phyloP scores from a whole-genome alignment of 305 asterid genomes.

The Solanum hybrid region DNA sequence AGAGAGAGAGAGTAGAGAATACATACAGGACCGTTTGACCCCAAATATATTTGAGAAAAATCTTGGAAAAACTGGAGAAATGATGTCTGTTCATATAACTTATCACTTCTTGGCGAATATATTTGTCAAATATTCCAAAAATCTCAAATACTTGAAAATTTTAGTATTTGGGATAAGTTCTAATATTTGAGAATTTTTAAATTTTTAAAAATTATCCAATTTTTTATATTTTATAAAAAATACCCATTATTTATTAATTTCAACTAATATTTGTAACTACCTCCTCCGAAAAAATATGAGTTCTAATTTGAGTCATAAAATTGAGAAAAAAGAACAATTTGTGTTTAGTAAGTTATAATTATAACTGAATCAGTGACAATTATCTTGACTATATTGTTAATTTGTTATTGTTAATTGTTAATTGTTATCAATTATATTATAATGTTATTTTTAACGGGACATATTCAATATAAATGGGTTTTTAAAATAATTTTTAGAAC shows the following conservation, averaged over 20 bases:
- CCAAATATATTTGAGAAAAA: neutral
- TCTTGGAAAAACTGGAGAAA: neutral
- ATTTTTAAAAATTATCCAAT: neutral
- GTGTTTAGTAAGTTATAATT: neutral
- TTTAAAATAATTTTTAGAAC: neutral
- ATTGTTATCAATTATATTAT: too few relatives aligned
- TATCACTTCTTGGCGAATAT: neutral
- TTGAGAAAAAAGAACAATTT: neutral
- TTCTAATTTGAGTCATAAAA: neutral
- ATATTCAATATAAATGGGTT: neutral
- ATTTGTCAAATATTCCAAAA: neutral
- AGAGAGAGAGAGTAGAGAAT: neutral
- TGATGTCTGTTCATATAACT: neutral
- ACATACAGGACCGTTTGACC: neutral
- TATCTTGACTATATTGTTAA: neutral
- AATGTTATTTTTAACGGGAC: neutral
- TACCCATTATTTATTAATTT: too few relatives aligned
- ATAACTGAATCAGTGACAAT: too few relatives aligned
- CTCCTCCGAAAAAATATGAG: neutral
- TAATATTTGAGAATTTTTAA: too few relatives aligned
- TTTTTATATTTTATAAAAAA: too few relatives aligned
- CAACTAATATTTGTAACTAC: neutral
- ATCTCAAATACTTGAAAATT: neutral
- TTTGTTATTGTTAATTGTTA: too few relatives aligned
- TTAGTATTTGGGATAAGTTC: neutral